Evolutionary conservation across 23 red algal species (phyloP).

Genomic region (Chondrus crispus): DNA sequence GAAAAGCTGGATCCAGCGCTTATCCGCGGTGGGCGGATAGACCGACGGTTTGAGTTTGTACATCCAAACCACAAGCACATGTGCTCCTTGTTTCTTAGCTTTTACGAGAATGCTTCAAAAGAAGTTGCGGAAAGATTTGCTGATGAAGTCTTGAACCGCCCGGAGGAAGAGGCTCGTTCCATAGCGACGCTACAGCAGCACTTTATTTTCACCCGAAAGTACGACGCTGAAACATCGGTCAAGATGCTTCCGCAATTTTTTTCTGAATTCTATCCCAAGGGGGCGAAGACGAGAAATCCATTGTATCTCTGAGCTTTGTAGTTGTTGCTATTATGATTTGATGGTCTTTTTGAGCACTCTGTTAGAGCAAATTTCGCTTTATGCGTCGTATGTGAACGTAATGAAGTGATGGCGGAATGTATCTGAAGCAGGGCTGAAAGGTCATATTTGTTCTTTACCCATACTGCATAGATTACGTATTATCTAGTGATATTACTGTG

Average conservation of each 20-base stretch:
- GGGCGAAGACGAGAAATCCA: constrained; percentile 10
- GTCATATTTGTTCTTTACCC: no score
- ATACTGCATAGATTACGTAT: no score
- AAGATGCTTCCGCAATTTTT: constrained; percentile 58
- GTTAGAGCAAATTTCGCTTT: no score
- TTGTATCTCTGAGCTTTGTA: neutral
- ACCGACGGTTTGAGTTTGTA: constrained; percentile 61
- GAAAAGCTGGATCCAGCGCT: constrained; percentile 69
- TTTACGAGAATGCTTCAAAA: constrained; percentile 43
- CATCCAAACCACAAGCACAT: constrained; percentile 58
- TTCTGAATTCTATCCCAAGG: constrained; percentile 59
- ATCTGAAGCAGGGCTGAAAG: no score
- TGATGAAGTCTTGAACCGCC: constrained; percentile 36
- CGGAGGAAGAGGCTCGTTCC: constrained; percentile 44
- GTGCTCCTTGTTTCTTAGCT: constrained; percentile 50
- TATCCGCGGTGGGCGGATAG: constrained; percentile 68
- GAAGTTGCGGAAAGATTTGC: constrained; percentile 50
- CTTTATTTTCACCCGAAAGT: constrained; percentile 66
- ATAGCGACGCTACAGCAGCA: constrained; percentile 74
- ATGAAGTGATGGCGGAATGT: no score
- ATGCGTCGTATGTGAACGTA: no score
- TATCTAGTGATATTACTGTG: no score
- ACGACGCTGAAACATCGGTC: constrained; percentile 43
- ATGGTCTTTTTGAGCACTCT: no score
- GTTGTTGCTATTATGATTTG: no score